Evolutionary conservation across 2,329 filamentous ascomycete species (phyloP), one percentile per base, ranked within the genome.

Genomic region (Rugonectria rugulosa): DNA sequence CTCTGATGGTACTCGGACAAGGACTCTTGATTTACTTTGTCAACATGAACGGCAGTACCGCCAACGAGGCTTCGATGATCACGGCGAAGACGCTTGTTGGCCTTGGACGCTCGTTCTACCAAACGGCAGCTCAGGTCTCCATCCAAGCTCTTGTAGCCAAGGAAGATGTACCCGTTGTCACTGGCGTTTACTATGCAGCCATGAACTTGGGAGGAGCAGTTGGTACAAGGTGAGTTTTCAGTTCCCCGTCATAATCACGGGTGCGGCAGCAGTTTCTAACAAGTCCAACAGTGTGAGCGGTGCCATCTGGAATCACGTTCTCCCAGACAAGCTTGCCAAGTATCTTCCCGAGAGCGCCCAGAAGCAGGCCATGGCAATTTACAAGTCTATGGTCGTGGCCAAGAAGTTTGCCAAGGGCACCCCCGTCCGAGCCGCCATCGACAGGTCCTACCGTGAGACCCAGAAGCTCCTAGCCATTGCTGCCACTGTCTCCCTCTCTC

Each of bases 101-200:
- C 10, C 63, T 75, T 5, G 73, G 73, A 1, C 70, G 73, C 6
- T 72, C 67, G 1, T 72, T 73, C 32, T 72, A 66, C 14, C 63
- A 66, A 9, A 66, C 63, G 0, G 63, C 63, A 2, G 63, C 63
- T 1, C 63, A 66, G 12, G 63, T 66, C 8, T 64, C 63, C 0
- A 70, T 75, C 1, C 73, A 75, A n/a, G 72, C 71, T 1, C 61
- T 70, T 4, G 70, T 75, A 1, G 56, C 68, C 0, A 60, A 65
- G 1, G 67, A 72, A n/a, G 70, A 75, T 5, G 72, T 75, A 10
- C 67, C 72, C 0, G 71, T 75, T 8, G 73, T 70, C 1, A 75
- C 72, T 0, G 70, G 66, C 1, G 69, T 75, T 0, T 75, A 65
- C 14, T 73, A 62, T 67, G 71, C 73, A 1, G 67, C 70, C 1